Evolutionary conservation across 495 filamentous ascomycete species (phyloP).

Genomic region (Neurospora sp.): DNA sequence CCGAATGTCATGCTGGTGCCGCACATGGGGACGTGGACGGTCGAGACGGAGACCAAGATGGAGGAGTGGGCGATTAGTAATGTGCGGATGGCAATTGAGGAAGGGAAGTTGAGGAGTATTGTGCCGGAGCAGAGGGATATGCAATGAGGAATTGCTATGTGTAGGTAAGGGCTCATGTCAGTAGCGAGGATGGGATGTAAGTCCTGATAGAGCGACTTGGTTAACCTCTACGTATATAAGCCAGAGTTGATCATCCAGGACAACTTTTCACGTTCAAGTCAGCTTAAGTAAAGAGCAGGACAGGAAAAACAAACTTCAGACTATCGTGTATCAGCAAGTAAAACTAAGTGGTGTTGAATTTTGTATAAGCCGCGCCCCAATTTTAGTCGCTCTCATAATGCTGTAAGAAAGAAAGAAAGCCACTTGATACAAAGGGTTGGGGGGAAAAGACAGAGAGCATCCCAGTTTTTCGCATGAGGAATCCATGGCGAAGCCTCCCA

Average conservation of each 20-base stretch:
- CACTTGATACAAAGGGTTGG: not conserved
- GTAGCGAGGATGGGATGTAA: not conserved
- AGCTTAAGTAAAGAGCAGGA: not conserved
- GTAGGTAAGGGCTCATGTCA: no score
- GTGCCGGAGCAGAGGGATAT: constrained; percentile 55
- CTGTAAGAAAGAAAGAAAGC: not conserved
- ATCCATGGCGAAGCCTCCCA: not conserved
- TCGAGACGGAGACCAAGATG: constrained; percentile 64
- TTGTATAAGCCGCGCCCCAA: not conserved
- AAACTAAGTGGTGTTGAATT: not conserved
- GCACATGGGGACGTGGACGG: constrained; percentile 64
- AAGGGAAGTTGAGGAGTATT: constrained; percentile 56
- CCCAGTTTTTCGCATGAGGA: not conserved
- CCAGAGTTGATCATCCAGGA: not conserved
- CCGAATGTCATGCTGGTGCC: constrained; percentile 64
- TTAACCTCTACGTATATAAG: not conserved
- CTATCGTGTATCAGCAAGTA: not conserved
- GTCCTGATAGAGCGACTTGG: not conserved
- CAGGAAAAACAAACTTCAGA: not conserved
- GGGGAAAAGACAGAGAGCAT: not conserved
- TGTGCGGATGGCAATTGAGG: constrained; percentile 50
- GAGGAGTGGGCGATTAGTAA: constrained; percentile 65
- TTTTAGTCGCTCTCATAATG: not conserved
- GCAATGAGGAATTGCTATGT: not conserved
- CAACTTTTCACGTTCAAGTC: not conserved